A percentile compares a stretch with the other conserved stretches of the same genome.
phyloP scores from a whole-genome alignment of 2,329 filamentous ascomycete genomes.

The Fusarium sp. region DNA sequence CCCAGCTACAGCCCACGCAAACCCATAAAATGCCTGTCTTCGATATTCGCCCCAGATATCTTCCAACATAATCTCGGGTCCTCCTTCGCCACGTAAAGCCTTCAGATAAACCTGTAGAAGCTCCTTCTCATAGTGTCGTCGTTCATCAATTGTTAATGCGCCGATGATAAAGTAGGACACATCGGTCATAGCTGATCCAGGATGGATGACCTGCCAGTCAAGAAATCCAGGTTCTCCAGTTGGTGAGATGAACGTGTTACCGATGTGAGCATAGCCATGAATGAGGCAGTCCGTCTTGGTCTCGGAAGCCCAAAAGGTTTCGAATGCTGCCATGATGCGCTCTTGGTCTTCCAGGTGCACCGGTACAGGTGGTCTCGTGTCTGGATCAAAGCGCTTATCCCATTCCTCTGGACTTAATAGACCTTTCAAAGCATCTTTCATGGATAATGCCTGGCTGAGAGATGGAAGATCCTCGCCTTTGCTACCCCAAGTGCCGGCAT shows the following conservation, averaged over 20 bases:
- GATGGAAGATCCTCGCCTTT: not conserved
- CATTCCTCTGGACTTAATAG: not conserved
- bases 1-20: constrained; percentile 19
- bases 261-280: constrained; percentile 13
- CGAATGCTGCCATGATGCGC: not conserved
- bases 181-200: constrained; percentile 14
- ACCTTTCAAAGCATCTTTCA: not conserved
- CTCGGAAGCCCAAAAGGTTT: constrained; percentile 1
- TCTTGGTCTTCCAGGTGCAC: not conserved
- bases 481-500: constrained; percentile 20
- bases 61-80: not conserved
- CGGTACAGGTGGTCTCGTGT: constrained; percentile 2
- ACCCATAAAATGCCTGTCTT: constrained; percentile 23
- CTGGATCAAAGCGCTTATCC: constrained; percentile 2
- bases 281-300: constrained; percentile 8
- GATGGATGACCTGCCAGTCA: constrained; percentile 23
- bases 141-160: constrained; percentile 5
- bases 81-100: not conserved
- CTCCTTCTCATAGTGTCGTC: constrained; percentile 4
- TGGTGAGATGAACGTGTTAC: constrained; percentile 11
- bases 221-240: constrained; percentile 21
- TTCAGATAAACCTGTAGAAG: constrained; percentile 22
- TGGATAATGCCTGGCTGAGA: not conserved
- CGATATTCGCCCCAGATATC: constrained; percentile 23
- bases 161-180: constrained; percentile 14